Percentiles rank a stretch among this genome's conserved stretches.
Evolutionary conservation across 768 basidiomycete genomes (phyloP).

Genomic region (Leccinellum luteum): DNA sequence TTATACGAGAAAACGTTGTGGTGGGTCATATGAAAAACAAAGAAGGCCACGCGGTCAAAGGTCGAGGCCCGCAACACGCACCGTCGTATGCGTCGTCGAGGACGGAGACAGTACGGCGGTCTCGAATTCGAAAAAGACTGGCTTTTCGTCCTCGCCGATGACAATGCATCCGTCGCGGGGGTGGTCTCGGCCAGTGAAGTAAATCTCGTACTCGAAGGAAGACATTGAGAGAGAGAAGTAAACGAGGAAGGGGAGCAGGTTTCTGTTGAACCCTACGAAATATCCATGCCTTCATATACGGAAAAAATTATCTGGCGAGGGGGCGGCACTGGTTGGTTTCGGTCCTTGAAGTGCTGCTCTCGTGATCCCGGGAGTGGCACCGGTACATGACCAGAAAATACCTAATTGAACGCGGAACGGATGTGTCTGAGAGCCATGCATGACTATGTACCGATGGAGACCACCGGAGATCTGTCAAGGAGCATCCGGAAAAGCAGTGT

Average conservation of each 20-base stretch:
- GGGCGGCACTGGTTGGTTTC: conserved; percentile 29
- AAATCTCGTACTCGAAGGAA: conserved; percentile 49
- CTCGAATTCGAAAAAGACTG: conserved; percentile 65
- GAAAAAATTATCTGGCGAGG: conserved; percentile 1
- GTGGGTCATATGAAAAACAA: background rate
- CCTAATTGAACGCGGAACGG: conserved; percentile 50
- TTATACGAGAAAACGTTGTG: background rate
- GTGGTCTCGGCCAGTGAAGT: conserved; percentile 69
- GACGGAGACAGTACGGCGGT: conserved; percentile 37
- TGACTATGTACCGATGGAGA: conserved; percentile 11
- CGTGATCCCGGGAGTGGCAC: conserved; percentile 44
- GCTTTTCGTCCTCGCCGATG: conserved; percentile 61
- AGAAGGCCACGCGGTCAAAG: background rate
- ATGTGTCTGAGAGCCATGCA: conserved; percentile 35
- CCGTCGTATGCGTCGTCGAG: conserved; percentile 27
- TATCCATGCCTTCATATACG: conserved; percentile 31
- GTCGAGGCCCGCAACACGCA: conserved; percentile 7
- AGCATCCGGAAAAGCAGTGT: conserved; percentile 15
- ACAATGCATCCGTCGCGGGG: conserved; percentile 61
- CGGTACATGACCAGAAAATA: conserved; percentile 45
- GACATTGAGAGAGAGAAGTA: conserved; percentile 24
- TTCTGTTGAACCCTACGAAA: background rate
- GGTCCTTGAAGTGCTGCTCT: conserved; percentile 33
- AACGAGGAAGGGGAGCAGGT: background rate
- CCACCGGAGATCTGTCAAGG: conserved; percentile 16